Percentiles rank a stretch among this genome's conserved stretches.
Evolutionary conservation across 352 stramenopile species (phyloP).

Genomic region (Phytopythium boreale): DNA sequence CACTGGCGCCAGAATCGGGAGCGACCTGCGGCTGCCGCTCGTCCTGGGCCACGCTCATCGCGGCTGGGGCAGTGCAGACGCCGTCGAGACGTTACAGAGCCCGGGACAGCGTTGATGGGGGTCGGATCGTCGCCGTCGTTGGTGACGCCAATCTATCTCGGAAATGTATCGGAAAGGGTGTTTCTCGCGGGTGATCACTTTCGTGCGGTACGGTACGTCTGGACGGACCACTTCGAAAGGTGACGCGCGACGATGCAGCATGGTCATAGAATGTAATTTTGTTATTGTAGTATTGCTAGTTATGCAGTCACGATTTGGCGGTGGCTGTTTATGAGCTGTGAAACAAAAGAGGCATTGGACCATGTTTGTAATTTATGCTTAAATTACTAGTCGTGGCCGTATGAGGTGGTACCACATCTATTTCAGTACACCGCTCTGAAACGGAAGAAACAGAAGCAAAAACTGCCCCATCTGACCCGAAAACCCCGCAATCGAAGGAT

Average conservation of each 20-base stretch:
- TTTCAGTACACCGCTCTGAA: not conserved
- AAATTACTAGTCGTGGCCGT: not conserved
- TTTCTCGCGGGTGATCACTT: not conserved
- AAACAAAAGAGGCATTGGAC: not conserved
- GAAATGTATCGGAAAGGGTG: not conserved
- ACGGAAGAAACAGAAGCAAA: no score
- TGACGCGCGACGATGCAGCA: not conserved
- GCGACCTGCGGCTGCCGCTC: not conserved
- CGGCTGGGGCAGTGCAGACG: not conserved
- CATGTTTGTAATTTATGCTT: not conserved
- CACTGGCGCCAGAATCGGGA: not conserved
- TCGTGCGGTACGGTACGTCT: not conserved
- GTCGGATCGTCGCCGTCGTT: not conserved
- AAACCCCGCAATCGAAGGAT: no score
- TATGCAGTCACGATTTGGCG: not conserved
- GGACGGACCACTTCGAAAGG: not conserved
- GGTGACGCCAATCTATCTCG: not conserved
- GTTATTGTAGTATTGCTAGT: not conserved
- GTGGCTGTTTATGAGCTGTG: not conserved
- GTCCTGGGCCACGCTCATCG: not conserved
- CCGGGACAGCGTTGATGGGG: no score
- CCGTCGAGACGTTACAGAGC: no score
- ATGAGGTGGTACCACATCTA: not conserved
- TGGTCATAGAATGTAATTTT: not conserved
- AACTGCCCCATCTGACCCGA: not conserved